A percentile compares a stretch with the other conserved stretches of the same genome.
phyloP scores from a whole-genome alignment of 2,329 filamentous ascomycete species.

The Orbilia blumenaviensis region DNA sequence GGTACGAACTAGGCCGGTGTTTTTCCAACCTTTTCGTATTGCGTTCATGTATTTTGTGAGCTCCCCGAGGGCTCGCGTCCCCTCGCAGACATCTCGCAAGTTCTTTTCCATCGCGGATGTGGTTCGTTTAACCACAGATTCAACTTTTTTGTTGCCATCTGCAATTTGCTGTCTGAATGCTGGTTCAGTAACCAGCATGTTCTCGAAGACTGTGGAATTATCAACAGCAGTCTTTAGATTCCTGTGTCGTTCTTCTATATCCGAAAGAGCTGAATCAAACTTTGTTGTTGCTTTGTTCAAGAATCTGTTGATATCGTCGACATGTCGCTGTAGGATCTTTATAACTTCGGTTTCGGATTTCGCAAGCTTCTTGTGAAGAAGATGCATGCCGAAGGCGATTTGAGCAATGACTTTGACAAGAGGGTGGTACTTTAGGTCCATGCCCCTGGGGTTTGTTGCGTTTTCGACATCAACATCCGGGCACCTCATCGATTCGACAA shows the following conservation, averaged over 20 bases:
- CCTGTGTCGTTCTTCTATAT: conserved; percentile 81
- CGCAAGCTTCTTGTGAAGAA: conserved; percentile 83
- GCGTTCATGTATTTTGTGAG: conserved; percentile 78
- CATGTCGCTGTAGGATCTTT: conserved; percentile 86
- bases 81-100: conserved; percentile 80
- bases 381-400: conserved; percentile 90
- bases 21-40: conserved; percentile 71
- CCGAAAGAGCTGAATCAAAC: conserved; percentile 77
- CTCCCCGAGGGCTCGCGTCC: conserved; percentile 77
- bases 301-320: conserved; percentile 92
- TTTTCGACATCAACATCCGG: conserved; percentile 76
- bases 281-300: conserved; percentile 87
- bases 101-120: conserved; percentile 78
- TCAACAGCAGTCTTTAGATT: conserved; percentile 83
- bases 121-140: conserved; percentile 85
- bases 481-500: conserved; percentile 75
- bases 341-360: conserved; percentile 90
- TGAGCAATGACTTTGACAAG: conserved; percentile 90
- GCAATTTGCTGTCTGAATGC: conserved; percentile 83
- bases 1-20: conserved; percentile 73
- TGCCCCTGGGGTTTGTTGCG: conserved; percentile 77
- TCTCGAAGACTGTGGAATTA: conserved; percentile 79
- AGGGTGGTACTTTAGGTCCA: conserved; percentile 82
- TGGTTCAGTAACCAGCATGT: conserved; percentile 80
- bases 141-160: conserved; percentile 87